A percentile compares a stretch with the other conserved stretches of the same genome.
Conservation (phyloP, 495 filamentous ascomycete species). For the Talaromyces liani region DNA sequence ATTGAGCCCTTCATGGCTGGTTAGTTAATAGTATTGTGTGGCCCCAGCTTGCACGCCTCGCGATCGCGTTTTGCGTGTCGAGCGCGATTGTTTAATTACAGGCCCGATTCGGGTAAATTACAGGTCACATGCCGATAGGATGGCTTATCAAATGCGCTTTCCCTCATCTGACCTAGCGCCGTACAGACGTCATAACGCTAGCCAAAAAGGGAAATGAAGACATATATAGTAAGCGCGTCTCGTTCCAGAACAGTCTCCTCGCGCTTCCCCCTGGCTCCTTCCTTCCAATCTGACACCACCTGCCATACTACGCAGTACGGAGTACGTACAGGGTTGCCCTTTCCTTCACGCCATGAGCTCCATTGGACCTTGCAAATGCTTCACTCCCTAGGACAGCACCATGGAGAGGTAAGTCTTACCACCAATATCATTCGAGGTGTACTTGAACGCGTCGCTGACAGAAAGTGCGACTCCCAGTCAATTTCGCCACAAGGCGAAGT, state of each 20-base stretch:
- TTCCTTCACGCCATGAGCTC: background rate
- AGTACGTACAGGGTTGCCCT: background rate
- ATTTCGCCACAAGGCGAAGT: background rate
- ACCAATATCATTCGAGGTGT: background rate
- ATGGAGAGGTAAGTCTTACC: background rate
- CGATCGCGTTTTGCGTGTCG: slow-evolving; percentile 5
- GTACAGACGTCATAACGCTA: background rate
- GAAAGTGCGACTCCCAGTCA: background rate
- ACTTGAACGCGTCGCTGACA: background rate
- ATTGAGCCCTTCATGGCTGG: background rate
- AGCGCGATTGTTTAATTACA: slow-evolving; percentile 7
- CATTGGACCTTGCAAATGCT: background rate
- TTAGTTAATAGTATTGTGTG: background rate
- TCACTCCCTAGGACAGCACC: background rate
- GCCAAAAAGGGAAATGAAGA: background rate
- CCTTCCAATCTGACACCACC: background rate
- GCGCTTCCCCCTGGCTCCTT: background rate
- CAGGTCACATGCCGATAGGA: background rate
- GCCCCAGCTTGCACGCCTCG: background rate
- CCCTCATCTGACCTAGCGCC: background rate
- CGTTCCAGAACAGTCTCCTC: too few relatives aligned
- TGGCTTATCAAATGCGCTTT: background rate
- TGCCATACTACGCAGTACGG: background rate
- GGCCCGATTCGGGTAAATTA: slow-evolving; percentile 3
- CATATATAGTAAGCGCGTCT: too few relatives aligned